Conservation (phyloP, 2,329 filamentous ascomycete genomes). For the Penicillium sp. region DNA sequence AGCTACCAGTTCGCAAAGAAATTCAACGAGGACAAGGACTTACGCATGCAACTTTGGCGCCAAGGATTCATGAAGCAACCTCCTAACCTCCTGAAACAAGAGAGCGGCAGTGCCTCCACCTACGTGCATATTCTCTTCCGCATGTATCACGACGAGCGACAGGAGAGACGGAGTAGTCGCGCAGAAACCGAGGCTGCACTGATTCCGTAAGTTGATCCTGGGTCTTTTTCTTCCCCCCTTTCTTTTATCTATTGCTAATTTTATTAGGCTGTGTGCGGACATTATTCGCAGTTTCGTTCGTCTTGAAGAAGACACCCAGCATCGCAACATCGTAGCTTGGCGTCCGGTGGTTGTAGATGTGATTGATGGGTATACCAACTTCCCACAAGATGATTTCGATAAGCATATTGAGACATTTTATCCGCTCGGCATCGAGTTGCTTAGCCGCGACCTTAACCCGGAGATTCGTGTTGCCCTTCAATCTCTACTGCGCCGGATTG, state of each 20-base stretch:
- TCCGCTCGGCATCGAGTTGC: constrained; percentile 76
- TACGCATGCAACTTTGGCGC: constrained; percentile 89
- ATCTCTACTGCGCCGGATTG: constrained; percentile 73
- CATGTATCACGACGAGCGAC: constrained; percentile 90
- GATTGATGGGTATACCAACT: constrained; percentile 84
- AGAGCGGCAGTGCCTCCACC: constrained; percentile 86
- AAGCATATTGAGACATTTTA: constrained; percentile 82
- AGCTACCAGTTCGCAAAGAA: constrained; percentile 94
- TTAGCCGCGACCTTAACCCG: constrained; percentile 74
- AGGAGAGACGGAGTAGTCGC: constrained; percentile 76
- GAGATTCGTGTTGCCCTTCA: constrained; percentile 80
- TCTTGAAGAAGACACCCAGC: constrained; percentile 93
- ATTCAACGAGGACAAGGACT: constrained; percentile 96
- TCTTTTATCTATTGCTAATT: neutral
- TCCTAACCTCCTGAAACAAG: constrained; percentile 95
- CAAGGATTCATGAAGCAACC: constrained; percentile 99
- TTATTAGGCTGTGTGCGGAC: constrained; percentile 73
- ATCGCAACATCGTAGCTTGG: constrained; percentile 96
- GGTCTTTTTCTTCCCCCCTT: neutral
- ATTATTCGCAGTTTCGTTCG: constrained; percentile 82
- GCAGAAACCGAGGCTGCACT: constrained; percentile 85
- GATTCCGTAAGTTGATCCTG: constrained; percentile 61
- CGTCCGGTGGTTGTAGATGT: constrained; percentile 95
- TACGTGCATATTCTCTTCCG: constrained; percentile 95
- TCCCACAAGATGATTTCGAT: constrained; percentile 76